phyloP scores from a whole-genome alignment of 768 basidiomycete genomes.

The Naematelia encephala region DNA sequence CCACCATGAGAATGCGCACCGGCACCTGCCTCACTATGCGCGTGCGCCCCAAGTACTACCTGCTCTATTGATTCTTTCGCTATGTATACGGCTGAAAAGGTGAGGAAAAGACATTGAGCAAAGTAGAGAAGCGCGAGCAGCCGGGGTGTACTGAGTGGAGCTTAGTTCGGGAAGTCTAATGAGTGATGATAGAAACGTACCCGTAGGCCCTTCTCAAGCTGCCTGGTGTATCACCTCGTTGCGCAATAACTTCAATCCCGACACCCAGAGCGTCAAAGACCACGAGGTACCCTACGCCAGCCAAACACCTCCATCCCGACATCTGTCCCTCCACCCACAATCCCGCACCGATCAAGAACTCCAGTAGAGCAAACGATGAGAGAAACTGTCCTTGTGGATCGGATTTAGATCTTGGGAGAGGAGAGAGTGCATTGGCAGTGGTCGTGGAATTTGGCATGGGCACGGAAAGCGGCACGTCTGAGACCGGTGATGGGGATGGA shows the following conservation, averaged over 20 bases:
- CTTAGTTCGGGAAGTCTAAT: background rate
- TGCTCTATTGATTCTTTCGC: constrained; percentile 97
- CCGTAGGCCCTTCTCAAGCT: constrained; percentile 58
- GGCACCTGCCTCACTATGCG: constrained; percentile 54
- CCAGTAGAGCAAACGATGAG: constrained; percentile 40
- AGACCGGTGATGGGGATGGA: constrained; percentile 9
- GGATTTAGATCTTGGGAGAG: constrained; percentile 17
- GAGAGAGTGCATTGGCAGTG: constrained; percentile 20
- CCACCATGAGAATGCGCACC: constrained; percentile 61
- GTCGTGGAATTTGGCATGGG: constrained; percentile 23
- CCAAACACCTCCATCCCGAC: constrained; percentile 77
- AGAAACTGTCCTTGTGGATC: constrained; percentile 30
- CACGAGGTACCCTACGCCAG: constrained; percentile 92
- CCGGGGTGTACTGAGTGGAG: constrained; percentile 25
- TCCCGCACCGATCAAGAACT: constrained; percentile 53
- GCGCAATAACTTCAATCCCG: constrained; percentile 53
- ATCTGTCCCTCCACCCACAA: constrained; percentile 89
- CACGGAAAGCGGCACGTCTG: constrained; percentile 37
- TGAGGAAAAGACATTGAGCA: constrained; percentile 85
- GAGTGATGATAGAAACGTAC: constrained; percentile 54
- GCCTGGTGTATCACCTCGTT: constrained; percentile 39
- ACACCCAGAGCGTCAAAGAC: constrained; percentile 92
- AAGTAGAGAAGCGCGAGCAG: constrained; percentile 60
- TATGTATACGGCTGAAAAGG: constrained; percentile 92
- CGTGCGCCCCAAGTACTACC: constrained; percentile 59